Evolutionary conservation across 2,329 filamentous ascomycete species (phyloP).

Genomic region (Fusarium sp.): DNA sequence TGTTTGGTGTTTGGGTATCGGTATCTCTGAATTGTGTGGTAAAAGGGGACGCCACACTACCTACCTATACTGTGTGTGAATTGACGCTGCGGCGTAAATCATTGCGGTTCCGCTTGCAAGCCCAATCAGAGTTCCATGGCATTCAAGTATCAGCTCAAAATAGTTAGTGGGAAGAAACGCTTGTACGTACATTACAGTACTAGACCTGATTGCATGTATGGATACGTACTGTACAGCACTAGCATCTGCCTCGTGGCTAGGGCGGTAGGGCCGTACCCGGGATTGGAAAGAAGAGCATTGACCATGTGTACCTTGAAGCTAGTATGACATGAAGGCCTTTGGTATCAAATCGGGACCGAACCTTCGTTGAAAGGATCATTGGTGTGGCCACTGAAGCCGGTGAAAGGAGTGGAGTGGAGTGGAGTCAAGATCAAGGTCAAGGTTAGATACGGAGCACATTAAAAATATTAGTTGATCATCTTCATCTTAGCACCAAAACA

Average conservation of each 20-base stretch:
- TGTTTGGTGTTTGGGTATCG: no score
- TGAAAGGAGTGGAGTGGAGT: background rate
- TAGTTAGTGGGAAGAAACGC: slow-evolving; percentile 4
- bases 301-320: slow-evolving; percentile 16
- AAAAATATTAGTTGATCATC: background rate
- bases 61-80: no score
- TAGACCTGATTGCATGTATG: no score
- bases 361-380: slow-evolving; percentile 1
- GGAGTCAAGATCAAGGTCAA: background rate
- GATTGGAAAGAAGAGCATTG: slow-evolving; percentile 10
- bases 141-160: slow-evolving; percentile 9
- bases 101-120: slow-evolving; percentile 42
- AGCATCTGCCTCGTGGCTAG: slow-evolving; percentile 3
- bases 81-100: slow-evolving; percentile 1
- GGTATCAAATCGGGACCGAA: slow-evolving; percentile 6
- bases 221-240: slow-evolving; percentile 8
- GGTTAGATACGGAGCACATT: background rate
- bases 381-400: slow-evolving; percentile 7
- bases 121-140: slow-evolving; percentile 4
- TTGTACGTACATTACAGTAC: background rate
- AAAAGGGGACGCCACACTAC: slow-evolving; percentile 27
- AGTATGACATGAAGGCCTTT: background rate
- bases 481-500: background rate
- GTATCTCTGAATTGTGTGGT: no score
- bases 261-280: slow-evolving; percentile 8